phyloP scores from a whole-genome alignment of 2,329 filamentous ascomycete species.

The Clonostachys chloroleuca region DNA sequence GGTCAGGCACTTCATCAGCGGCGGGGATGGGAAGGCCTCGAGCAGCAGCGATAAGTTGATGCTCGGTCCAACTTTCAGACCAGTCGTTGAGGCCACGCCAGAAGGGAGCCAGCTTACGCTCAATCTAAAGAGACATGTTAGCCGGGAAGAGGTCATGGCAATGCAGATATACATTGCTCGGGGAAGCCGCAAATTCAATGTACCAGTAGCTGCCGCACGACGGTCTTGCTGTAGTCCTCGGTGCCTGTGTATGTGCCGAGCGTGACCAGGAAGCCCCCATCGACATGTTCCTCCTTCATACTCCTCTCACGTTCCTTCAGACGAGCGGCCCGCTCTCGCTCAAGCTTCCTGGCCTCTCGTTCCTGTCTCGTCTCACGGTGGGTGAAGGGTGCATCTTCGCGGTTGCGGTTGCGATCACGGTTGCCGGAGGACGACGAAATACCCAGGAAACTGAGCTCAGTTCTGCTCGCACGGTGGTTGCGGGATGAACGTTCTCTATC shows the following conservation, averaged over 20 bases:
- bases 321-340: conserved; percentile 72
- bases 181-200: conserved; percentile 9
- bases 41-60: conserved; percentile 89
- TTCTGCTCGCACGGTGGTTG: conserved; percentile 21
- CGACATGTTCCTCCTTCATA: conserved; percentile 85
- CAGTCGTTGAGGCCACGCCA: conserved; percentile 93
- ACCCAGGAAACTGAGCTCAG: conserved; percentile 42
- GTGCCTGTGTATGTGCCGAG: conserved; percentile 87
- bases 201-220: conserved; percentile 90
- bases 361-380: conserved; percentile 89
- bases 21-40: conserved; percentile 79
- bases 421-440: conserved; percentile 30
- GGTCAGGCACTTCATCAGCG: conserved; percentile 75
- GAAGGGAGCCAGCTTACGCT: conserved; percentile 87
- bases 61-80: conserved; percentile 83
- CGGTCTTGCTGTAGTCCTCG: conserved; percentile 88
- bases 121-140: conserved; percentile 60
- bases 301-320: conserved; percentile 86
- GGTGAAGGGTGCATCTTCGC: conserved; percentile 42
- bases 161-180: not conserved
- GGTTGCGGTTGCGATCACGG: conserved; percentile 27
- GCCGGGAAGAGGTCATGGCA: not conserved
- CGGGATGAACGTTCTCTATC: conserved; percentile 1
- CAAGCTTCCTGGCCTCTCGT: conserved; percentile 78
- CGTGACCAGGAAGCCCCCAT: conserved; percentile 92